Evolutionary conservation across 2,329 filamentous ascomycete species (phyloP), one percentile per base, ranked within the genome.

Genomic region (Monosporascus sp.): DNA sequence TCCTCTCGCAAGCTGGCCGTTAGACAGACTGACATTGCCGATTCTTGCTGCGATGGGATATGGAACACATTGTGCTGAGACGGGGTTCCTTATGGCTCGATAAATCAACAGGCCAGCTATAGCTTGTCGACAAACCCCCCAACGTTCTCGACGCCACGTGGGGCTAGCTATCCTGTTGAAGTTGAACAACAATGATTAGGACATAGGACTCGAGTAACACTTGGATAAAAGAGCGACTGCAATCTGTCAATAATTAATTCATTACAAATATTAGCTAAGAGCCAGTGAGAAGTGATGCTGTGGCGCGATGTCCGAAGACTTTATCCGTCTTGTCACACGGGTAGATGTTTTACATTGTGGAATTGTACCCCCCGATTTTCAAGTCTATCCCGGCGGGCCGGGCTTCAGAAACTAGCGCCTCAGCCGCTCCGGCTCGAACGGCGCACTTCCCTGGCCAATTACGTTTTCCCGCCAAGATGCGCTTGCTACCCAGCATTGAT

Each of bases 11-110:
- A 48, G 27, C 15, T 52, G 25, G 24, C 49, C 50, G 41, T 57
- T 56, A n/a, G 51, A 42, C 6, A 57, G 55, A 18, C 47, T 55
- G 11, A 51, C 45, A 37, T 57, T 54, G 20, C 47, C 45, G 17
- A 56, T 52, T 36, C 48, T 37, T n/a, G 51, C 46, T n/a, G 50
- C 51, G n/a, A 54, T 53, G 17, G 50, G 48, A 50, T 51, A 47
- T 6, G 50, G 54, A 46, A 44, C 38, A 54, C 54, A 58, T 44
- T n/a, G 20, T 31, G 20, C 42, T 46, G 24, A 46, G 24, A 46
- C 42, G 22, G 11, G 5, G 22, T n/a, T 46, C 11, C 22, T 31
- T 25, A 27, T 5, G 15, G 22, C 24, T 15, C 9, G 42, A 18
- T 25, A 25, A 17, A 31, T 27, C 14, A 9, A 46, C 7, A 44